phyloP scores from a whole-genome alignment of 148 eudicot genomes.

The Rhododendron griersonianum region DNA sequence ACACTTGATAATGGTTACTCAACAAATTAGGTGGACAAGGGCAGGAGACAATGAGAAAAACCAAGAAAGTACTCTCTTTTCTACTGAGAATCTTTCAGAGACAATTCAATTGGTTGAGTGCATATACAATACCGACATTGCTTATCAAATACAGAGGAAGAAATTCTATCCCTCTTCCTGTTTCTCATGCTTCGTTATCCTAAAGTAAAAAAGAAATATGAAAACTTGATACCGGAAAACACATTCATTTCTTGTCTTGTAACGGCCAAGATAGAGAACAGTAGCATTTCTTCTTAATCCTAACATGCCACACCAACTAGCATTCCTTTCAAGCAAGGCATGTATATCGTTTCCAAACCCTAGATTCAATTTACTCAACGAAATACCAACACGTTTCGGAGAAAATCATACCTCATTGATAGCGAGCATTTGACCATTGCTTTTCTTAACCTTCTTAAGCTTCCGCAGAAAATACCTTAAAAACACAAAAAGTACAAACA shows the following conservation, averaged over 20 bases:
- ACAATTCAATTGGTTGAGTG: not conserved
- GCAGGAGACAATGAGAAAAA: not conserved
- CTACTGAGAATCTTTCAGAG: too few relatives aligned
- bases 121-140: not conserved
- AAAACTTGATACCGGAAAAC: too few relatives aligned
- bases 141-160: not conserved
- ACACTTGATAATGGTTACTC: not conserved
- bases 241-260: too few relatives aligned
- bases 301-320: too few relatives aligned
- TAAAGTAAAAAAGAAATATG: not conserved
- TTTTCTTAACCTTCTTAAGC: slow-evolving; percentile 95
- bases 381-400: not conserved
- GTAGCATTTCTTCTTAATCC: too few relatives aligned
- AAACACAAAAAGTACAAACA: not conserved
- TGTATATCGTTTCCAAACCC: not conserved
- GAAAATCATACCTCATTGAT: slow-evolving; percentile 64
- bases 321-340: not conserved
- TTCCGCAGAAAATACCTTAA: slow-evolving; percentile 89
- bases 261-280: too few relatives aligned
- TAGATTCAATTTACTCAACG: not conserved
- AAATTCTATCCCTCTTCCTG: too few relatives aligned
- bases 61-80: not conserved
- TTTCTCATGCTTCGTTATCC: too few relatives aligned
- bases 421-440: slow-evolving; percentile 91
- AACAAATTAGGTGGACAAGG: not conserved